Conservation (phyloP, 805 yeast genomes). For the Isabelozyma pseudorhagii region DNA sequence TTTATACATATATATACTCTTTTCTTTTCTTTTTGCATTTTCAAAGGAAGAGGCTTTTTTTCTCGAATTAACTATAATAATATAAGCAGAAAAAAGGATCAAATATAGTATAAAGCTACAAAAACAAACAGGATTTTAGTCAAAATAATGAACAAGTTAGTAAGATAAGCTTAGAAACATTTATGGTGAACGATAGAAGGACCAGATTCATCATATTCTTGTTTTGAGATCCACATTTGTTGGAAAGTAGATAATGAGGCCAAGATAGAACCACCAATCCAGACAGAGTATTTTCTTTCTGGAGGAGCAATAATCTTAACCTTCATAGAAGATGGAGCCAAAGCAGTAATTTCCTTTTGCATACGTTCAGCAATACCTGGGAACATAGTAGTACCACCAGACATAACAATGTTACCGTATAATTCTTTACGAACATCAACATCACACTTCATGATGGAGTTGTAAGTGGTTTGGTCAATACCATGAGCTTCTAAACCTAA, state of each 20-base stretch:
- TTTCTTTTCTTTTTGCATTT: not conserved
- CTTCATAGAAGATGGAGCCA: conserved; percentile 99
- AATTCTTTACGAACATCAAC: conserved; percentile 98
- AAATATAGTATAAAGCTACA: not conserved
- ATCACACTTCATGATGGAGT: conserved; percentile 97
- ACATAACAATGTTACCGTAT: conserved; percentile 98
- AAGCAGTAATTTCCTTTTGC: conserved; percentile 99
- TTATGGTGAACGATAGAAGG: conserved; percentile 98
- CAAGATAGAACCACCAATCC: conserved; percentile 99
- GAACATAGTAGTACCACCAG: conserved; percentile 99
- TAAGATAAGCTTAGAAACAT: conserved; percentile 61
- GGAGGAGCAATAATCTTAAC: conserved; percentile 99
- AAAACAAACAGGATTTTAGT: not conserved
- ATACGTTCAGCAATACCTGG: conserved; percentile 99
- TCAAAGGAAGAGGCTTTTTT: not conserved
- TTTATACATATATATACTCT: not conserved
- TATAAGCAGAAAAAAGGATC: not conserved
- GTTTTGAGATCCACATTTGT: conserved; percentile 99
- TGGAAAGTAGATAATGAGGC: conserved; percentile 99
- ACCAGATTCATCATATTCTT: conserved; percentile 99
- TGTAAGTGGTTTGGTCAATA: conserved; percentile 96
- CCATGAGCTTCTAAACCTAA: conserved; percentile 92
- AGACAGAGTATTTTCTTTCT: conserved; percentile 98
- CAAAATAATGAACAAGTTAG: not conserved
- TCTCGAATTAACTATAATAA: not conserved